Conservation (phyloP, 1,284 basidiomycete species). For the Xerocomus cyaneibrunnescens region DNA sequence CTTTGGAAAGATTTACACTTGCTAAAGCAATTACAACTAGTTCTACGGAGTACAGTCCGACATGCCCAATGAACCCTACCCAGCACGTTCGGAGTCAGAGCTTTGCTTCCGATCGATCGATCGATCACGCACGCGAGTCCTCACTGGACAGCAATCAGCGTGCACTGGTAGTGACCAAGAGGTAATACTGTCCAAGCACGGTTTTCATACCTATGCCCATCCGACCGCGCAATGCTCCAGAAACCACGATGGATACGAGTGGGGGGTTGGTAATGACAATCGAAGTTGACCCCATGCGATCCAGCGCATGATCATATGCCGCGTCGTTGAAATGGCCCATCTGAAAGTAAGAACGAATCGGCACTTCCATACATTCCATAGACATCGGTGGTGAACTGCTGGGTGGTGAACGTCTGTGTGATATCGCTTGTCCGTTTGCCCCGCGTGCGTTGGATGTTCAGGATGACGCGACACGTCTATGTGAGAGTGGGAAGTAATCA, state of each 20-base stretch:
- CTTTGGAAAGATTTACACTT: no score
- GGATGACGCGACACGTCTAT: slow-evolving; percentile 23
- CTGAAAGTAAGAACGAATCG: slow-evolving; percentile 20
- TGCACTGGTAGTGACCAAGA: no score
- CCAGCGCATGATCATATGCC: background rate
- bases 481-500: background rate
- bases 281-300: no score
- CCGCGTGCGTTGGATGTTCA: slow-evolving; percentile 21
- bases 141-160: no score
- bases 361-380: slow-evolving; percentile 13
- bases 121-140: background rate
- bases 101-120: background rate
- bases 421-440: background rate
- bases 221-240: no score
- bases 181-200: background rate
- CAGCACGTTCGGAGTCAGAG: background rate
- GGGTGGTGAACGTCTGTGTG: background rate
- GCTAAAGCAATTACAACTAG: no score
- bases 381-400: slow-evolving; percentile 19
- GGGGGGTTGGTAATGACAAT: no score
- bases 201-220: background rate
- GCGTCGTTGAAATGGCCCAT: background rate
- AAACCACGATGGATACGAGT: no score
- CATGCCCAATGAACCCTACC: background rate
- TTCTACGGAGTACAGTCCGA: background rate